Evolutionary conservation across 176 grass and related monocot genomes (phyloP).

Genomic region (Secale cereale): DNA sequence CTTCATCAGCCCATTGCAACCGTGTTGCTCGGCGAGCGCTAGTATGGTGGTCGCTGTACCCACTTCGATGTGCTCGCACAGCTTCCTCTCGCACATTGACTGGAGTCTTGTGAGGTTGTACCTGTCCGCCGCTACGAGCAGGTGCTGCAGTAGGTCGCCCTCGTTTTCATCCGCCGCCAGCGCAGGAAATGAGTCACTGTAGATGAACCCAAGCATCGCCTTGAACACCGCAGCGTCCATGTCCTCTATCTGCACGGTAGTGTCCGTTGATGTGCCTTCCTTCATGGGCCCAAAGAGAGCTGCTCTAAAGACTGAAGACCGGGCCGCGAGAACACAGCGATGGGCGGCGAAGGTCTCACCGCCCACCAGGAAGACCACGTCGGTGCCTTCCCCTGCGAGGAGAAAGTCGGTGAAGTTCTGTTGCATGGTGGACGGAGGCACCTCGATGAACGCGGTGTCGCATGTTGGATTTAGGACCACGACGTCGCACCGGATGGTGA

Average conservation of each 20-base stretch:
- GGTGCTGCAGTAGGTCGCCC: neutral
- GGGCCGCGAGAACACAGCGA: neutral
- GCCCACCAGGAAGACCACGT: conserved; percentile 28
- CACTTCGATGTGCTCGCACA: neutral
- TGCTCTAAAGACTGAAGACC: conserved; percentile 16
- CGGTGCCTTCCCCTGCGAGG: neutral
- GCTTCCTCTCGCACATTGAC: neutral
- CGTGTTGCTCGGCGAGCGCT: neutral
- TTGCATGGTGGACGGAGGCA: conserved; percentile 1
- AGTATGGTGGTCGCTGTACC: neutral
- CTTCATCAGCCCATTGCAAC: neutral
- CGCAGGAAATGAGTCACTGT: neutral
- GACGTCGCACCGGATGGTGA: neutral
- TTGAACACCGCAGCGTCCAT: neutral
- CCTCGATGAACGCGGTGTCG: neutral
- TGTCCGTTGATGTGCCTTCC: neutral
- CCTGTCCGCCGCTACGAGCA: neutral
- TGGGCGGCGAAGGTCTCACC: neutral
- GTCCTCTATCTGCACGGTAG: neutral
- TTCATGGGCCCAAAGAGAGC: conserved; percentile 27
- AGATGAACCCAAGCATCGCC: neutral
- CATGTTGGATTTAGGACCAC: neutral
- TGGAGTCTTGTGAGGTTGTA: neutral
- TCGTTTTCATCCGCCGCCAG: too few relatives aligned
- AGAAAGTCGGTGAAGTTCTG: conserved; percentile 19